phyloP scores from a whole-genome alignment of 2,329 filamentous ascomycete genomes.

The Talaromyces piceae region DNA sequence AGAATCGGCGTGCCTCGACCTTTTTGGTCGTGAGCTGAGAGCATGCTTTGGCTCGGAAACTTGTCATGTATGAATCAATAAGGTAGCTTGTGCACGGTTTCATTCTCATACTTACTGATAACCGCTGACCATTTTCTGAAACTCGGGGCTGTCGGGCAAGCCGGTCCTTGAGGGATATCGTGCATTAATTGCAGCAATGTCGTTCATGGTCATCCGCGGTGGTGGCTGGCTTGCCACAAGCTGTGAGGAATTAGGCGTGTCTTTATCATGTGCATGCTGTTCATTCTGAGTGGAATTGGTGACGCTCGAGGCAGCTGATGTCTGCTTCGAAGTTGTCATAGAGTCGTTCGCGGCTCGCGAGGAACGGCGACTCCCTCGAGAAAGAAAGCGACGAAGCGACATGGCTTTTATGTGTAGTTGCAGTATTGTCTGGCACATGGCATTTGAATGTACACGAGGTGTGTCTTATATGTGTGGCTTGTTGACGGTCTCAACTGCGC shows the following conservation, averaged over 20 bases:
- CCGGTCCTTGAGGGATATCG: conserved; percentile 1
- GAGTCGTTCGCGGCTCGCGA: background rate
- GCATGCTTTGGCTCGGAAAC: conserved; percentile 9
- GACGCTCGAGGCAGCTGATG: background rate
- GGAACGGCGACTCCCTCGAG: background rate
- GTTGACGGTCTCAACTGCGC: background rate
- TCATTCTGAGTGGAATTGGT: background rate
- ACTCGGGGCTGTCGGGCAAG: conserved; percentile 7
- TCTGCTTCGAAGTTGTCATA: background rate
- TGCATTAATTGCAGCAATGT: background rate
- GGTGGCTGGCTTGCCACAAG: no score
- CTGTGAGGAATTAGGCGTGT: no score
- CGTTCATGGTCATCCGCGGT: background rate
- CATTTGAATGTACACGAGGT: conserved; percentile 1
- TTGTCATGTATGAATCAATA: background rate
- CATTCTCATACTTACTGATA: conserved; percentile 6
- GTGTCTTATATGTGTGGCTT: background rate
- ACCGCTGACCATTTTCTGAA: conserved; percentile 12
- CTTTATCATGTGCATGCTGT: background rate
- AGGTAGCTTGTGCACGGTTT: background rate
- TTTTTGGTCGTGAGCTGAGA: conserved; percentile 11
- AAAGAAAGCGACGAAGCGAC: conserved; percentile 7
- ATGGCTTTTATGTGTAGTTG: conserved; percentile 5
- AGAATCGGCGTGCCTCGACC: conserved; percentile 11
- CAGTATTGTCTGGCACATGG: conserved; percentile 1